Evolutionary conservation across 2,329 filamentous ascomycete species (phyloP).

Genomic region (Aspergillus brunneoviolaceus): DNA sequence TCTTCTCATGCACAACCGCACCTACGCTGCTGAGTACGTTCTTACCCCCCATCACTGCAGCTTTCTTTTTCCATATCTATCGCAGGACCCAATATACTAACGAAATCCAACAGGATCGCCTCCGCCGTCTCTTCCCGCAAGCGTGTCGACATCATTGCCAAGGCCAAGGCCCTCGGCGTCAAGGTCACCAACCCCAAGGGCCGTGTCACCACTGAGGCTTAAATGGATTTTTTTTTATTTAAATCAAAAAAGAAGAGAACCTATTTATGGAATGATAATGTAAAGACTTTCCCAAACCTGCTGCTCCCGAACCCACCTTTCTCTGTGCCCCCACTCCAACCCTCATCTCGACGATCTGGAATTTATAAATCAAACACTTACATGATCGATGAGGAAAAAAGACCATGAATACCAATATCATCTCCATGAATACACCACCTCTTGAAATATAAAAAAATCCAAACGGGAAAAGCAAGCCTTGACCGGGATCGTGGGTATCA

Average conservation of each 20-base stretch:
- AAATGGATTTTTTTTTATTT: constrained; percentile 52
- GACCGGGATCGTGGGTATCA: not conserved
- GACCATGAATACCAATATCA: not conserved
- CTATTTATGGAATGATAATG: constrained; percentile 1
- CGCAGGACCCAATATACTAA: not conserved
- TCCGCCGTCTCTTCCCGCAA: constrained; percentile 98
- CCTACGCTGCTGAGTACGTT: constrained; percentile 94
- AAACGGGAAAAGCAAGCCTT: not conserved
- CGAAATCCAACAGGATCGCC: constrained; percentile 68
- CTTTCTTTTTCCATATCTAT: no score
- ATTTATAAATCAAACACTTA: not conserved
- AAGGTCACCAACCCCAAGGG: constrained; percentile 99
- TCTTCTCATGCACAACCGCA: constrained; percentile 99
- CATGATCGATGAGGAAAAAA: not conserved
- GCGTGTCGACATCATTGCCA: constrained; percentile 95
- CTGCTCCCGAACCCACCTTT: not conserved
- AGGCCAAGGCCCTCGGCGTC: constrained; percentile 96
- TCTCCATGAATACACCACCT: not conserved
- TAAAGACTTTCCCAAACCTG: not conserved
- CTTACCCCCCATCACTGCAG: no score
- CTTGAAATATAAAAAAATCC: not conserved
- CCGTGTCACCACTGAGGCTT: constrained; percentile 92
- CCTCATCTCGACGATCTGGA: not conserved
- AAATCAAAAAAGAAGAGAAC: constrained; percentile 16
- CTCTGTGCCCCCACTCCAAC: not conserved